Conservation (phyloP, 164 flowering plant species). For the Sedum album region DNA sequence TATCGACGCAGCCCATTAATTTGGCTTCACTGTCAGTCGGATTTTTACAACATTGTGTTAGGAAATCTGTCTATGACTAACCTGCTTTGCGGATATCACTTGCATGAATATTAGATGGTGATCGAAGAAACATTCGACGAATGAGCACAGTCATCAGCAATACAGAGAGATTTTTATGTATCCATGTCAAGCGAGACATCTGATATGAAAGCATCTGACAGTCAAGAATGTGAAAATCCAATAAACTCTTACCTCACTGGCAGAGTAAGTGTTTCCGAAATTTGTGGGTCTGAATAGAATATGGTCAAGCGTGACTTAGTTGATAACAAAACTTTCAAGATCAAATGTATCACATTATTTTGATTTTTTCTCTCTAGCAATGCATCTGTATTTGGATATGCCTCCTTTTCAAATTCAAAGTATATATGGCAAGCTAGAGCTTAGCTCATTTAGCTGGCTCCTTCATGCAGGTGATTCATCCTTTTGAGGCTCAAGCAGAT, state of each 20-base stretch:
- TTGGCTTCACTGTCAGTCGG: neutral
- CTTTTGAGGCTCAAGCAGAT: constrained; percentile 77
- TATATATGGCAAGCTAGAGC: neutral
- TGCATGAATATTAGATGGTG: constrained; percentile 38
- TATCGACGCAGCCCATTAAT: neutral
- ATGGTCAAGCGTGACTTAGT: neutral
- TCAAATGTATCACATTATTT: neutral
- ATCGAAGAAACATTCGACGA: constrained; percentile 34
- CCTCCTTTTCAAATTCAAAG: neutral
- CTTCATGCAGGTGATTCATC: constrained; percentile 54
- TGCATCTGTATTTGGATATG: neutral
- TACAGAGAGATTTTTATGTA: constrained; percentile 19
- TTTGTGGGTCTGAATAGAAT: neutral
- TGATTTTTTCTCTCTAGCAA: neutral
- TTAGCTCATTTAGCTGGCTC: neutral
- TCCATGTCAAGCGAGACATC: constrained; percentile 18
- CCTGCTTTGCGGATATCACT: constrained; percentile 12
- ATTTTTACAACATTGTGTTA: neutral
- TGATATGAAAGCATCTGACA: constrained; percentile 23
- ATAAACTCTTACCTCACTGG: constrained; percentile 34
- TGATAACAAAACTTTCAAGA: neutral
- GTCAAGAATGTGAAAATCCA: constrained; percentile 16
- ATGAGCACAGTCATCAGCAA: constrained; percentile 19
- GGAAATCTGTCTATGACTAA: neutral
- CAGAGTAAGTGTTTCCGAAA: constrained; percentile 36